Evolutionary conservation across 2,329 filamentous ascomycete species (phyloP), one percentile per base, ranked within the genome.

Genomic region (Erysiphe pisi): DNA sequence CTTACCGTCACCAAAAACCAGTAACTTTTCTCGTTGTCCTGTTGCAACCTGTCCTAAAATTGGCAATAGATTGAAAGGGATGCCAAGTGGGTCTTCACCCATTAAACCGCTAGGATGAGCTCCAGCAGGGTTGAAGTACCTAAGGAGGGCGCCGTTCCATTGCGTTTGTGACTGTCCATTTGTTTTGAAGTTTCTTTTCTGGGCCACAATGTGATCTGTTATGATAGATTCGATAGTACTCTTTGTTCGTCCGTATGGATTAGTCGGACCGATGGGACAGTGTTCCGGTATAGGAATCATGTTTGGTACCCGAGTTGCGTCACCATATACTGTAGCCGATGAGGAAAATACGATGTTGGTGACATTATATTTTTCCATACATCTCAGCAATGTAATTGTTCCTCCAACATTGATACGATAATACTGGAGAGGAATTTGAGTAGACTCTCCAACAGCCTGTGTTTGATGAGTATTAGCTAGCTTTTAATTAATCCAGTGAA

Each of bases 281-380:
- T 92, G 87, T 85, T 99, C 95, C 76, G 95, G 95, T 82, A 99
- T 99, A 79, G 95, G 95, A 80, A 99, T 99, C 95, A 99, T 99
- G 87, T 96, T 91, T 80, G 91, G 90, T 85, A 97, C 93, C 82
- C 93, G 92, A 70, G 95, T 98, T 76, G 94, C 95, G 84, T 99
- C 96, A 82, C 95, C 95, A 84, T 99, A 99, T 80, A 99, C 95
- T 80, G 96, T 99, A 49, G 95, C 95, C 0, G 94, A 97, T 79
- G 93, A 97, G 78, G 94, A 98, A 86, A 99, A 99, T 84, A 99
- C 95, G 81, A 99, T 95, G 86, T 97, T 98, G 84, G 89, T 89
- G 80, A 99, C 94, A 84, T 94, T 91, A 87, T 97, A 89, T 83
- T 90, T 90, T 82, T 89, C 87, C 93, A 99, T 98, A 82, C 90